These are phyloP conservation scores for Penicillium brasilianum DNA, from an alignment of 2,329 filamentous ascomycete genomes.

Conservation along the genomic window DNA sequence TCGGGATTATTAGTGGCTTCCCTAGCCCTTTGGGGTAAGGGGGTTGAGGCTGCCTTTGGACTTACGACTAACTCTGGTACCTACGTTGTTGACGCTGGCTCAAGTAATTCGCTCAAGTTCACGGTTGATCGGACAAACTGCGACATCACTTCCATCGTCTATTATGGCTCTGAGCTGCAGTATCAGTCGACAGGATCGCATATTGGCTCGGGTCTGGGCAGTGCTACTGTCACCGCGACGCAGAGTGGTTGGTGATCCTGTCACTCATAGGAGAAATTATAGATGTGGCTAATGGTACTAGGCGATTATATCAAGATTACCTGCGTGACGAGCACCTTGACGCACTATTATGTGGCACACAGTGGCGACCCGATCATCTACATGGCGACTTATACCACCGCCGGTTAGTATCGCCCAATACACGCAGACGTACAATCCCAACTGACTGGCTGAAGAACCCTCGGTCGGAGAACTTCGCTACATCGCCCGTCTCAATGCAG, in stretches of 20 bases:
- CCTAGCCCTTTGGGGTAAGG: slow-evolving; percentile 29
- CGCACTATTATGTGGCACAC: slow-evolving; percentile 67
- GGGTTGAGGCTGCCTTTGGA: slow-evolving; percentile 36
- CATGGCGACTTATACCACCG: slow-evolving; percentile 67
- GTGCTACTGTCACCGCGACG: slow-evolving; percentile 59
- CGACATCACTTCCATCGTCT: slow-evolving; percentile 68
- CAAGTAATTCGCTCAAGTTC: slow-evolving; percentile 56
- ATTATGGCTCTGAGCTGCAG: slow-evolving; percentile 64
- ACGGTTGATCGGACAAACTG: slow-evolving; percentile 60
- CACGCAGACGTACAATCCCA: background rate
- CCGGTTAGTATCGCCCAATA: slow-evolving; percentile 29
- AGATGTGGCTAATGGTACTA: slow-evolving; percentile 1
- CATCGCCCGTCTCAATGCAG: slow-evolving; percentile 64
- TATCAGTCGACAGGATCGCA: slow-evolving; percentile 59
- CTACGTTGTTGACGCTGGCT: slow-evolving; percentile 57
- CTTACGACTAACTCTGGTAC: slow-evolving; percentile 29
- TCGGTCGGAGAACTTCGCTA: slow-evolving; percentile 66
- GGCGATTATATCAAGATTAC: slow-evolving; percentile 64
- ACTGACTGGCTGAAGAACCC: slow-evolving; percentile 48
- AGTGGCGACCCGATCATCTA: slow-evolving; percentile 65
- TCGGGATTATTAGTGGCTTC: slow-evolving; percentile 24
- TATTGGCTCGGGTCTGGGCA: slow-evolving; percentile 64
- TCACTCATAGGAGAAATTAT: too few species aligned
- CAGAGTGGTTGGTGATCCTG: slow-evolving; percentile 36
- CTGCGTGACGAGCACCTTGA: slow-evolving; percentile 64